These are phyloP conservation scores for Auricularia sp. DNA, from an alignment of 768 basidiomycete species.

Conservation along the genomic window DNA sequence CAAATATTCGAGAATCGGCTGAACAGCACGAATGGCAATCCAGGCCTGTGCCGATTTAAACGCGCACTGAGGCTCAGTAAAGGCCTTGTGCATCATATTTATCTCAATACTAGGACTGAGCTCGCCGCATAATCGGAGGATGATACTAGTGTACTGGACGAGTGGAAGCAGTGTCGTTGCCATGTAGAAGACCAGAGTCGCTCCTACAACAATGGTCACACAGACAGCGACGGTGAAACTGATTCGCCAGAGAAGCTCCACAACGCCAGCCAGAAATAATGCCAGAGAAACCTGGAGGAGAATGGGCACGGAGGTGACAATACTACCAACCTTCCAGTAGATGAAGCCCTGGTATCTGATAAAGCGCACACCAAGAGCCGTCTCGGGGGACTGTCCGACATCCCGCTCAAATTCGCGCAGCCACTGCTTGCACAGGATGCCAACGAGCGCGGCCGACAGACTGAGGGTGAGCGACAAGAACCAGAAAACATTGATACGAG, in stretches of 20 bases:
- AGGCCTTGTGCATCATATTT: too few species aligned
- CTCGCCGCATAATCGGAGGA: too few species aligned
- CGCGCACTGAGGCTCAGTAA: too few species aligned
- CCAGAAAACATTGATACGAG: conserved; percentile 26
- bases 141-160: background rate
- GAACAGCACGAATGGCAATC: too few species aligned
- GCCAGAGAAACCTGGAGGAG: conserved; percentile 12
- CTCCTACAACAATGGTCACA: background rate
- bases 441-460: conserved; percentile 15
- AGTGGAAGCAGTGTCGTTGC: background rate
- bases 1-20: too few species aligned
- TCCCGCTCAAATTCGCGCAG: conserved; percentile 10
- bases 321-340: conserved; percentile 15
- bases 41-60: too few species aligned
- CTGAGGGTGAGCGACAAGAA: conserved; percentile 16
- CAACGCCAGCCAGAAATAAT: conserved; percentile 13
- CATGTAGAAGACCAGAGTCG: background rate
- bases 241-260: conserved; percentile 8
- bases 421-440: conserved; percentile 22
- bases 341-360: conserved; percentile 12
- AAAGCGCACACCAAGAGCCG: conserved; percentile 10
- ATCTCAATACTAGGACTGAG: too few species aligned
- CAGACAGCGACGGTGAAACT: background rate
- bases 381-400: conserved; percentile 2
- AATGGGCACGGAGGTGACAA: conserved; percentile 14